Evolutionary conservation across 2,329 filamentous ascomycete species (phyloP), one percentile per base, ranked within the genome.

Genomic region (Pyricularia sp.): DNA sequence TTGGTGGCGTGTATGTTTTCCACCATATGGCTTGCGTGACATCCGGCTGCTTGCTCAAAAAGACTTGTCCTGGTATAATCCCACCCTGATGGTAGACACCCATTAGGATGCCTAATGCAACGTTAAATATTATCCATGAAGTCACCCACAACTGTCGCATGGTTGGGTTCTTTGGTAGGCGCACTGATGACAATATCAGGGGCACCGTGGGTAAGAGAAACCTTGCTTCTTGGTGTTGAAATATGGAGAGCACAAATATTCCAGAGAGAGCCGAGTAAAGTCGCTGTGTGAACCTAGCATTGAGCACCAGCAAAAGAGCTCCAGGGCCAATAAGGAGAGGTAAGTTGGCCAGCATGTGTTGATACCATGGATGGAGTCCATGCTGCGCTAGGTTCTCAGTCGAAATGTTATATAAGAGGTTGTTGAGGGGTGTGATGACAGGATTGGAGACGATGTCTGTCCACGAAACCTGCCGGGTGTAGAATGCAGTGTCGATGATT

Each of bases 401-500:
- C 62, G 83, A 79, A 22, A 88, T 83, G 75, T 93, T 93, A 77
- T 93, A 93, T 65, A 82, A 75, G 67, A 93, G 79, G 73, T 92
- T 92, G 73, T 93, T 93, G 65, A 91, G 78, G 10, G 89, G 89
- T 6, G 90, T 91, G 68, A 93, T 85, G 62, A 89, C 82, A 0
- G 90, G 90, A 65, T 82, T 79, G 31, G 76, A 76, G 69, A 89
- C 77, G 33, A 93, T 76, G 67, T 87, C 83, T 24, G 80, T 78
- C 80, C 89, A 87, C 49, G 83, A 83, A 66, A 90, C 82, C 66
- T 83, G 80, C 66, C 81, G 73, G 60, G 83, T 79, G 73, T 96
- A 97, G 74, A 96, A 97, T 60, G 86, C 83, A 3, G 93, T 97
- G 75, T 99, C 94, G 65, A 91, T 81, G 65, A 85, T 84, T 70